These are phyloP conservation scores for Aspergillus haitiensis DNA, from an alignment of 495 filamentous ascomycete genomes.

Conservation along the genomic window DNA sequence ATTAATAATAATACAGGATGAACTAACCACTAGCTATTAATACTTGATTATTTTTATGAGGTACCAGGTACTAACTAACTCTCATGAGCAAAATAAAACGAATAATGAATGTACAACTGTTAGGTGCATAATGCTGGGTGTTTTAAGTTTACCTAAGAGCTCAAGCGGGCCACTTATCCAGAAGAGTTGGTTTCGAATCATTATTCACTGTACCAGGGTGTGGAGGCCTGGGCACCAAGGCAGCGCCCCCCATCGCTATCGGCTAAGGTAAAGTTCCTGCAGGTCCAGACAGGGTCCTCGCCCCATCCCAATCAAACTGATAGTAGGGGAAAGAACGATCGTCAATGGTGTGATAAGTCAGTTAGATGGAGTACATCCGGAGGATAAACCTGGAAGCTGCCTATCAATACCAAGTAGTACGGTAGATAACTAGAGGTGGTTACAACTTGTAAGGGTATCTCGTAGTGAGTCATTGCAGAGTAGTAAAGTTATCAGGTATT, in stretches of 20 bases:
- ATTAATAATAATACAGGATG: no score
- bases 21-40: no score
- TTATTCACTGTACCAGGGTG: not conserved
- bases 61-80: no score
- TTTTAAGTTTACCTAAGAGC: conserved; percentile 6
- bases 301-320: conserved; percentile 15
- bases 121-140: not conserved
- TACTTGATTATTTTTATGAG: no score
- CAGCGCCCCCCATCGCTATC: conserved; percentile 13
- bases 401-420: no score
- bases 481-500: no score
- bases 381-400: not conserved
- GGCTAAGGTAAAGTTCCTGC: conserved; percentile 29
- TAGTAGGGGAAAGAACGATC: not conserved
- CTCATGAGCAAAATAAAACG: not conserved
- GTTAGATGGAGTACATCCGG: not conserved
- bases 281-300: conserved; percentile 28
- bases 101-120: not conserved
- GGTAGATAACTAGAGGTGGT: no score
- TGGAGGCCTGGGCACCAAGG: conserved; percentile 14
- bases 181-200: not conserved
- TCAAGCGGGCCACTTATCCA: not conserved
- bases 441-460: no score
- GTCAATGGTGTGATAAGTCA: no score
- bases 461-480: no score